Conservation (phyloP, 345 rosid species). For the Viola odorata region DNA sequence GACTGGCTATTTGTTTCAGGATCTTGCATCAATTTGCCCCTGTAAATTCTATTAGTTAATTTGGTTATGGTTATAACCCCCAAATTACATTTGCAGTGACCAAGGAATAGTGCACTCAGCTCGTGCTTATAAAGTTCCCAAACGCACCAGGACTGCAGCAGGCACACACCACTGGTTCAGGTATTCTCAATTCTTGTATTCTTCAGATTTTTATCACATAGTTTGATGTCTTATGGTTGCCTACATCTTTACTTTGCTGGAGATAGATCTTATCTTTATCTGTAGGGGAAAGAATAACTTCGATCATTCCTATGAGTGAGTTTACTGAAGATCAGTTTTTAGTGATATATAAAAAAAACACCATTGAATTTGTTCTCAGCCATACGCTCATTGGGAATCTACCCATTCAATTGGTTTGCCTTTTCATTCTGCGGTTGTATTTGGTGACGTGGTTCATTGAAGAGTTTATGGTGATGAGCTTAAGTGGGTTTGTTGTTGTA, state of each 20-base stretch:
- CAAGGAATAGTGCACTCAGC: conserved; percentile 88
- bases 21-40: too few relatives aligned
- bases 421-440: conserved; percentile 8
- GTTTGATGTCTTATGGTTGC: conserved; percentile 12
- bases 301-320: conserved; percentile 83
- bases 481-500: too few relatives aligned
- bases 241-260: conserved; percentile 15
- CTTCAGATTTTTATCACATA: conserved; percentile 1
- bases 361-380: conserved; percentile 71
- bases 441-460: too few relatives aligned
- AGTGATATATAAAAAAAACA: conserved; percentile 96
- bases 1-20: too few relatives aligned
- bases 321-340: conserved; percentile 75
- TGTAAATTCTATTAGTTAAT: too few relatives aligned
- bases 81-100: conserved; percentile 45
- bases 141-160: conserved; percentile 82
- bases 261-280: conserved; percentile 75
- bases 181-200: conserved; percentile 30
- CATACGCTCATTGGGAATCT: conserved; percentile 93
- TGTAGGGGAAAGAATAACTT: conserved; percentile 91
- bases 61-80: not conserved
- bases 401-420: conserved; percentile 86
- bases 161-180: conserved; percentile 92
- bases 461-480: too few relatives aligned
- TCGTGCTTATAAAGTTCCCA: conserved; percentile 92